phyloP scores from a whole-genome alignment of 2,329 filamentous ascomycete species.

The Aspergillus caelatus region DNA sequence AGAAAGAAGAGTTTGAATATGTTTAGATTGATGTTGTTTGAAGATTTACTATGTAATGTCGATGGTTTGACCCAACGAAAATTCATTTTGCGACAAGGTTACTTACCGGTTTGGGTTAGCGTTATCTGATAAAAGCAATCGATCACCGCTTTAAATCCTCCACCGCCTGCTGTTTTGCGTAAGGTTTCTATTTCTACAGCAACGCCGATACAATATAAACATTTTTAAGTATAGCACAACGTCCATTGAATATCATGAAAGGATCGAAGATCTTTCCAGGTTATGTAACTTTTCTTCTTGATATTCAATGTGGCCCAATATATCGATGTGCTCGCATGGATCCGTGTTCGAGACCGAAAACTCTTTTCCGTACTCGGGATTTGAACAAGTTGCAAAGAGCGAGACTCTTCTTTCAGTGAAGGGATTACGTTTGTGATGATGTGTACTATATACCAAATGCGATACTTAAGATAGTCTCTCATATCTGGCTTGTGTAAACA shows the following conservation, averaged over 20 bases:
- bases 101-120: background rate
- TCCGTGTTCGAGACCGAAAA: background rate
- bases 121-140: background rate
- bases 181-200: background rate
- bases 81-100: background rate
- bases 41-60: constrained; percentile 1
- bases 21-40: background rate
- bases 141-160: background rate
- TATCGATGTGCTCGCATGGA: background rate
- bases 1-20: background rate
- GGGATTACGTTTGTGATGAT: background rate
- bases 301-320: background rate
- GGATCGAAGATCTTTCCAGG: background rate
- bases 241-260: background rate
- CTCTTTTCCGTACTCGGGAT: background rate
- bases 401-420: background rate
- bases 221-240: no score
- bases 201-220: background rate
- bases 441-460: background rate
- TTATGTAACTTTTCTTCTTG: background rate
- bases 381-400: background rate
- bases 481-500: background rate
- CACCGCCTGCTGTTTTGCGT: background rate
- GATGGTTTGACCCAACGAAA: background rate
- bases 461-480: background rate